A percentile compares a stretch with the other conserved stretches of the same genome.
These are phyloP conservation scores for Vickermania ingenoplastis DNA, from an alignment of 208 protist genomes.

Conservation along the genomic window DNA sequence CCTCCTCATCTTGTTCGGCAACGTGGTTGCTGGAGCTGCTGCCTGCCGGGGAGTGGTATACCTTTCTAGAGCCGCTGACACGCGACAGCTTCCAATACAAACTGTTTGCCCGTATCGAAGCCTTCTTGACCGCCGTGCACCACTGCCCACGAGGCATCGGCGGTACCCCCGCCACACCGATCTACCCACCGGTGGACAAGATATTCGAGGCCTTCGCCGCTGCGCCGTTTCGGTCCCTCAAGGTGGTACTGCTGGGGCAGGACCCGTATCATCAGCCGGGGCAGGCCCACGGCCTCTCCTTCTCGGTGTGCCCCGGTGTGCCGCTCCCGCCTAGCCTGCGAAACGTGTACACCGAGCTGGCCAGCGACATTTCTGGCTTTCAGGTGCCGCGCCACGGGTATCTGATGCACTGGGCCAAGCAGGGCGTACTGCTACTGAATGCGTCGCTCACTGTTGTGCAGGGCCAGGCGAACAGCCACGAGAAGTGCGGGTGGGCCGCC, in stretches of 20 bases:
- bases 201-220: constrained; percentile 91
- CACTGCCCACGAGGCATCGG: no score
- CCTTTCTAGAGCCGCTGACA: constrained; percentile 47
- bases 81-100: constrained; percentile 18
- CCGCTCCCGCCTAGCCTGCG: constrained; percentile 69
- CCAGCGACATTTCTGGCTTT: constrained; percentile 78
- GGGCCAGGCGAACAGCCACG: constrained; percentile 91
- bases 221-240: constrained; percentile 80
- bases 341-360: constrained; percentile 97
- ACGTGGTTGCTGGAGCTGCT: constrained; percentile 41
- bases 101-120: constrained; percentile 52
- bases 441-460: constrained; percentile 92
- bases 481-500: constrained; percentile 85
- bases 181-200: constrained; percentile 70
- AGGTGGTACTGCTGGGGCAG: constrained; percentile 95
- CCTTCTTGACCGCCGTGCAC: constrained; percentile 35
- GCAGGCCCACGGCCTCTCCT: constrained; percentile 96
- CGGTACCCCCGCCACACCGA: constrained; percentile 16
- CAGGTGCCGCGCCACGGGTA: constrained; percentile 86
- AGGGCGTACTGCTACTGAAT: constrained; percentile 97
- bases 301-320: constrained; percentile 92
- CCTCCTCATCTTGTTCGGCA: neutral
- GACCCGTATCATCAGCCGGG: constrained; percentile 92
- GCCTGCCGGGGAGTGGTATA: constrained; percentile 30
- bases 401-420: constrained; percentile 91